Evolutionary conservation across 1,284 basidiomycete genomes (phyloP).

Genomic region (Golubevia pallescens): DNA sequence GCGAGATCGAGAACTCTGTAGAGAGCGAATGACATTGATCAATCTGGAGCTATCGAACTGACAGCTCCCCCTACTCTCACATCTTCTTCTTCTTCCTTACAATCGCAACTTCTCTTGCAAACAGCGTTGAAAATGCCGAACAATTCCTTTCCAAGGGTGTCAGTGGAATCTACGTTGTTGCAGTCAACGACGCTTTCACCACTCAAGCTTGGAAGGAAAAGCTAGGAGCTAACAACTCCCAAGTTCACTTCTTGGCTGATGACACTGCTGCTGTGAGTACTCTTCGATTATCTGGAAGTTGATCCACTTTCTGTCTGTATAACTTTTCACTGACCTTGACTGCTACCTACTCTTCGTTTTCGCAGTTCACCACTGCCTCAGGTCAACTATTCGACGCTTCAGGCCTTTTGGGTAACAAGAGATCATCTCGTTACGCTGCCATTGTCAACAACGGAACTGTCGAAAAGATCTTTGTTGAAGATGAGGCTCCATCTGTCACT

Average conservation of each 20-base stretch:
- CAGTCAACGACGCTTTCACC: slow-evolving; percentile 57
- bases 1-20: no score
- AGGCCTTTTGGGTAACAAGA: slow-evolving; percentile 39
- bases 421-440: slow-evolving; percentile 39
- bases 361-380: slow-evolving; percentile 39
- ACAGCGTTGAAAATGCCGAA: slow-evolving; percentile 30
- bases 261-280: slow-evolving; percentile 39
- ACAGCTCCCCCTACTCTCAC: neutral
- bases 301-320: slow-evolving; percentile 7
- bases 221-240: slow-evolving; percentile 25
- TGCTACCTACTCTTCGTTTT: slow-evolving; percentile 4
- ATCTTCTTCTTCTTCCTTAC: neutral
- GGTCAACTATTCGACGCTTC: slow-evolving; percentile 56
- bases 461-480: slow-evolving; percentile 42
- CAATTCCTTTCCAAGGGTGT: slow-evolving; percentile 51
- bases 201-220: slow-evolving; percentile 58
- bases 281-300: slow-evolving; percentile 6
- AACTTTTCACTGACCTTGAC: slow-evolving; percentile 4
- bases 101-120: no score
- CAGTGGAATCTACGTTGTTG: slow-evolving; percentile 45
- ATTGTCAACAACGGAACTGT: slow-evolving; percentile 48
- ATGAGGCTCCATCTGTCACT: slow-evolving; percentile 40
- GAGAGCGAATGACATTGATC: no score
- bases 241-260: slow-evolving; percentile 54
- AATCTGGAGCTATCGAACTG: neutral